phyloP scores from a whole-genome alignment of 306 rosid genomes.

The Ormosia emarginata region DNA sequence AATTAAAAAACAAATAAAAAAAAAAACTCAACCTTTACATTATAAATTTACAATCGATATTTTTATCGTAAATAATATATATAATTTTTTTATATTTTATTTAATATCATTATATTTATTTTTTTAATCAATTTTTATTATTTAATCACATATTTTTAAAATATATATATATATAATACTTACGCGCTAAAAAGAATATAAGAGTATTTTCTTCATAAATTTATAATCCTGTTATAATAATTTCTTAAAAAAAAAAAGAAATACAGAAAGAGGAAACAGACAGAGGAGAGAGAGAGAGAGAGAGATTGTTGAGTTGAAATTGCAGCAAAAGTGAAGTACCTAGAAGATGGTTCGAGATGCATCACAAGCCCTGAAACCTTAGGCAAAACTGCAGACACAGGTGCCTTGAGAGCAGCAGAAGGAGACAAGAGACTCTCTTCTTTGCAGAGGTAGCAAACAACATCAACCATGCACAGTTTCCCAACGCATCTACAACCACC shows the following conservation, averaged over 20 bases:
- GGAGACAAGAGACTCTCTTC: slow-evolving; percentile 62
- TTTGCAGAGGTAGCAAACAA: slow-evolving; percentile 59
- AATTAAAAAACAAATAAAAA: not conserved
- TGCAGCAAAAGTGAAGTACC: slow-evolving; percentile 35
- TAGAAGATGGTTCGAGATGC: slow-evolving; percentile 74
- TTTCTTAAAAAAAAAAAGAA: not conserved
- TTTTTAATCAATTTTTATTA: too few species aligned
- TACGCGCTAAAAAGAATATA: too few species aligned
- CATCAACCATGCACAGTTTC: slow-evolving; percentile 83
- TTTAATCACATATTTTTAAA: too few species aligned
- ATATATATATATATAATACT: too few species aligned
- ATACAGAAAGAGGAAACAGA: not conserved
- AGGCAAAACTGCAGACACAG: slow-evolving; percentile 54
- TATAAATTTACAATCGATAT: too few species aligned
- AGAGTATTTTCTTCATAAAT: too few species aligned
- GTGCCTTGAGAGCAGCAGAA: slow-evolving; percentile 53
- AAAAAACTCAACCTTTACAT: not conserved
- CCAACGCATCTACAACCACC: slow-evolving; percentile 60
- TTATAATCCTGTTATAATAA: not conserved
- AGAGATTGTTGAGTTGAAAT: not conserved
- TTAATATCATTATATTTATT: too few species aligned
- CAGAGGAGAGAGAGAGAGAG: not conserved
- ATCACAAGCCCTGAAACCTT: slow-evolving; percentile 41
- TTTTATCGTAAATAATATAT: too few species aligned
- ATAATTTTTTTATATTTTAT: too few species aligned